phyloP scores from a whole-genome alignment of 345 rosid species.

The Sisymbrium altissimum region DNA sequence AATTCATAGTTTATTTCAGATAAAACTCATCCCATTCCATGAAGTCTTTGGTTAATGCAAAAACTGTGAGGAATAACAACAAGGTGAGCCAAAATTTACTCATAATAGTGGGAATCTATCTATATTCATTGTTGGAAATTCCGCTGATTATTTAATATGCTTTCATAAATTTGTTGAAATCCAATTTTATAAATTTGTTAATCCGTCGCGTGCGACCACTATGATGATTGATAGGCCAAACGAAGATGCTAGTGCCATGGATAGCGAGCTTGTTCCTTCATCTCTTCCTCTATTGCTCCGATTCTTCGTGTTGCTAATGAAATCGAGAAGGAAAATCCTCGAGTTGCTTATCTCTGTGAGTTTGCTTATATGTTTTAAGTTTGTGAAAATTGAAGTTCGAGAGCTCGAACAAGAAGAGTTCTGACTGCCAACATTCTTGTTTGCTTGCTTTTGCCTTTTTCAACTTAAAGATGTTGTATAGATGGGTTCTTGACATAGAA shows the following conservation, averaged over 20 bases:
- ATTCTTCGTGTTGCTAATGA: constrained; percentile 97
- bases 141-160: too few relatives aligned
- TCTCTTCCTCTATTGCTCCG: constrained; percentile 60
- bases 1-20: too few relatives aligned
- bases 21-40: too few relatives aligned
- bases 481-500: not conserved
- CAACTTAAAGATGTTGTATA: not conserved
- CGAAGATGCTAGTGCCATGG: constrained; percentile 53
- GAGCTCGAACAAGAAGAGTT: not conserved
- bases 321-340: constrained; percentile 66
- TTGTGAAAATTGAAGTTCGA: not conserved
- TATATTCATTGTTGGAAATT: too few relatives aligned
- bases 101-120: too few relatives aligned
- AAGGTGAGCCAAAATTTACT: too few relatives aligned
- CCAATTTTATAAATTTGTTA: too few relatives aligned
- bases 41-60: too few relatives aligned
- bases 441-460: not conserved
- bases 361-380: not conserved
- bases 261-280: constrained; percentile 91
- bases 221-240: constrained; percentile 50
- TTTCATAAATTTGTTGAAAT: too few relatives aligned
- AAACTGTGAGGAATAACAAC: too few relatives aligned
- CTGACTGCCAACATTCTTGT: not conserved
- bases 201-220: constrained; percentile 47
- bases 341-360: constrained; percentile 93